Evolutionary conservation across 768 basidiomycete species (phyloP), one percentile per base, ranked within the genome.

Genomic region (Collybia mongolica): DNA sequence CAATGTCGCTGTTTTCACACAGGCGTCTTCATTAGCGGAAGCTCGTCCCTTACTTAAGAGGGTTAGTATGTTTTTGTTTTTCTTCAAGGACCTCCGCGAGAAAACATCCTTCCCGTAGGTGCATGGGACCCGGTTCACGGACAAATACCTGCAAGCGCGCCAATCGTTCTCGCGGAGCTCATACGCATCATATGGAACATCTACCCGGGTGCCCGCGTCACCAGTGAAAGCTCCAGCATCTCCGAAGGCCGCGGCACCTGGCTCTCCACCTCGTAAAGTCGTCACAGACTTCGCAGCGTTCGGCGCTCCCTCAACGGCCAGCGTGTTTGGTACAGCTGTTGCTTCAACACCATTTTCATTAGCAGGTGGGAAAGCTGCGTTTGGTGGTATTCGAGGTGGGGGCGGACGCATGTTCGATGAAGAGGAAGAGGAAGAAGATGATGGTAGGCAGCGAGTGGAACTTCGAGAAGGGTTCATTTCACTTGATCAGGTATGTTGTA

Each of bases 81-180:
- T 36, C 37, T 50, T 56, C 39, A 41, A 15, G 50, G 23, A 56
- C 45, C 22, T 28, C 46, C 48, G 29, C 51, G 43, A 51, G 26
- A 48, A 39, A 32, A 9, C 32, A 32, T 32, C 36, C 35, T 28
- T 49, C 45, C 53, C 36, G 22, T 64, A 97, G 94, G 90, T 97
- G 41, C 84, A 86, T 43, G 93, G 92, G n/a, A 91, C 93, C 37
- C 88, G 96, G 2, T 96, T 98, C 73, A 98, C 96, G 17, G 95
- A 98, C 58, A 95, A 96, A 67, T 98, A 98, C 67, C 80, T 95
- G 22, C 81, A 85, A 58, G 83, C 87, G 26, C 80, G 88, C 42
- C 79, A 85, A 60, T 64, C 79, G 18, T 66, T 80, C 49, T 71
- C 75, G 28, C 80, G 88, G 36, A 72, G 70, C 52, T 73, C 79